These are phyloP conservation scores for Lactarius hatsudake DNA, from an alignment of 768 basidiomycete species.

Conservation along the genomic window DNA sequence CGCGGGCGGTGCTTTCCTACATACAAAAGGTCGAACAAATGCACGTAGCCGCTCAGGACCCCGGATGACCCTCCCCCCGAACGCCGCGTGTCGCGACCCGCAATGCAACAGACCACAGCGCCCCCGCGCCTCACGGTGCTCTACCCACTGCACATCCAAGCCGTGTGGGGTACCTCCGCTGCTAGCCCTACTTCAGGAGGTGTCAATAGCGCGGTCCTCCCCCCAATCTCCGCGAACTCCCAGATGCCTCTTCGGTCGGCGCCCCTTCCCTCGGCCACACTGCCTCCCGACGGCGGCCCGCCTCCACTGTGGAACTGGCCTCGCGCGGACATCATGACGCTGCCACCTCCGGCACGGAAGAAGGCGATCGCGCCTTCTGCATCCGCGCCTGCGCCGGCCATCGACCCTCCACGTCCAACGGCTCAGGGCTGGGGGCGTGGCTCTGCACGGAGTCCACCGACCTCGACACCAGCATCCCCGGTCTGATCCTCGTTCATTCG, in stretches of 20 bases:
- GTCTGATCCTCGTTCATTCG: neutral
- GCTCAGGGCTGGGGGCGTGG: neutral
- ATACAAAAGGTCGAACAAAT: conserved; percentile 6
- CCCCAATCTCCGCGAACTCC: neutral
- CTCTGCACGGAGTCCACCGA: neutral
- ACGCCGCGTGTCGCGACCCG: neutral
- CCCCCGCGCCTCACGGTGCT: conserved; percentile 1
- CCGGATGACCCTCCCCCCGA: neutral
- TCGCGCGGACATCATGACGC: conserved; percentile 26
- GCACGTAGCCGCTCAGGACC: neutral
- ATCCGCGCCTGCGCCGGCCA: neutral
- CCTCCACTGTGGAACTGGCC: conserved; percentile 27
- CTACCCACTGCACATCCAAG: conserved; percentile 20
- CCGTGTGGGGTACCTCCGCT: neutral
- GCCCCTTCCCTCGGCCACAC: neutral
- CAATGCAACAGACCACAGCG: conserved; percentile 3
- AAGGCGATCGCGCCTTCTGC: neutral
- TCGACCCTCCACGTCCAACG: neutral
- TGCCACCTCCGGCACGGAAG: conserved; percentile 8
- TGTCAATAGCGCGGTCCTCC: neutral
- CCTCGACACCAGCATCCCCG: neutral
- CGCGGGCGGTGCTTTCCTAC: conserved; percentile 9
- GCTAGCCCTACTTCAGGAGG: neutral
- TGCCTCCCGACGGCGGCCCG: neutral
- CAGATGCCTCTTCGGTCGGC: neutral